phyloP scores from a whole-genome alignment of 1,284 basidiomycete genomes.

The Moesziomyces sp. region DNA sequence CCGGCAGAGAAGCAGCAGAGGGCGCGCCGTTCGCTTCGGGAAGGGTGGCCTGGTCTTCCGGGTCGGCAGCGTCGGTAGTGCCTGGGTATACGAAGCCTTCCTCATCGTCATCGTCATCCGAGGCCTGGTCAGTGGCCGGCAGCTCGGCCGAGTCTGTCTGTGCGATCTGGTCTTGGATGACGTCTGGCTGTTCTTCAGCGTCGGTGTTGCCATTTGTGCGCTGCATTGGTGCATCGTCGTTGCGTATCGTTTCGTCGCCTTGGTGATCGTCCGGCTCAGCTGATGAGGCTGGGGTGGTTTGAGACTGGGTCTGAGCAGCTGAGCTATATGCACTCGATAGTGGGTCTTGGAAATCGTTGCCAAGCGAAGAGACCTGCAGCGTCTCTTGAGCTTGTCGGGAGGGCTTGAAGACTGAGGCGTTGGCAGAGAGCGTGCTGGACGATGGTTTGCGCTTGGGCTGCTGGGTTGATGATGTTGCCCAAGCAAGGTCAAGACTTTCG shows the following conservation, averaged over 20 bases:
- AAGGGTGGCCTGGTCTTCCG: background rate
- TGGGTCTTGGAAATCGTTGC: conserved; percentile 28
- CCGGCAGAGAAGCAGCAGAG: conserved; percentile 1
- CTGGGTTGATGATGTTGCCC: conserved; percentile 21
- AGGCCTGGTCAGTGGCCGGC: background rate
- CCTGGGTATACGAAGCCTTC: conserved; percentile 37
- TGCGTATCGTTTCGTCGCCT: background rate
- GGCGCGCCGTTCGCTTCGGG: background rate
- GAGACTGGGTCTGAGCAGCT: too few relatives aligned
- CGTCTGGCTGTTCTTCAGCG: background rate
- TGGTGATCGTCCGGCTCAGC: background rate
- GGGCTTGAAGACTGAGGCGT: conserved; percentile 31
- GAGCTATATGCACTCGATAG: conserved; percentile 27
- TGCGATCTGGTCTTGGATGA: background rate
- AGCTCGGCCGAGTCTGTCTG: background rate
- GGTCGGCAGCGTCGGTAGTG: background rate
- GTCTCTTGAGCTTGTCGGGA: conserved; percentile 10
- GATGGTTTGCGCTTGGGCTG: conserved; percentile 3
- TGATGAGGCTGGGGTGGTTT: background rate
- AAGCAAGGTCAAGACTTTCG: conserved; percentile 24
- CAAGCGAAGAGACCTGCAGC: background rate
- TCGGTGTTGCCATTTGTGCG: background rate
- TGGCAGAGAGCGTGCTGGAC: conserved; percentile 18
- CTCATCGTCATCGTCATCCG: conserved; percentile 20
- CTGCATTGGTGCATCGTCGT: too few relatives aligned